Evolutionary conservation across 306 rosid species (phyloP).

Genomic region (Castanopsis chinensis): DNA sequence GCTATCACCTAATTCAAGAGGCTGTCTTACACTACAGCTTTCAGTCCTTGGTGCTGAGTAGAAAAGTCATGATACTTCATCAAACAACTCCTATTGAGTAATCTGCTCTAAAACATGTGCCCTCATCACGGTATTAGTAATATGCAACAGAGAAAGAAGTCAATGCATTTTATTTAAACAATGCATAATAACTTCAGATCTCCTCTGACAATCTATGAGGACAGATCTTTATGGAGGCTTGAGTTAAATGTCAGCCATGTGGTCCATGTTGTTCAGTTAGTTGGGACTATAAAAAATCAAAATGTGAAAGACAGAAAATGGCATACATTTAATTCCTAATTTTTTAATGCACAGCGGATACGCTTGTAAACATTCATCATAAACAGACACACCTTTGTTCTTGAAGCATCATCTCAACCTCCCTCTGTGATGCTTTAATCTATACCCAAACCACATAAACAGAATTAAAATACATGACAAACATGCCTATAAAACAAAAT

Average conservation of each 20-base stretch:
- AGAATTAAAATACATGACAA: conserved; percentile 5
- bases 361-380: conserved; percentile 23
- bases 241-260: not conserved
- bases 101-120: not conserved
- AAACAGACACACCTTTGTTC: conserved; percentile 68
- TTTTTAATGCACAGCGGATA: conserved; percentile 17
- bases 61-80: not conserved
- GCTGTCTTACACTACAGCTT: not conserved
- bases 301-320: not conserved
- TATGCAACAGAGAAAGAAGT: not conserved
- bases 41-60: not conserved
- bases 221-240: not conserved
- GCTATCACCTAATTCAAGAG: not conserved
- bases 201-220: not conserved
- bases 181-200: not conserved
- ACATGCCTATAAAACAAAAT: not conserved
- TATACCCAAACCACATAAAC: conserved; percentile 34
- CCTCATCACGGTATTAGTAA: not conserved
- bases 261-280: not conserved
- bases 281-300: not conserved
- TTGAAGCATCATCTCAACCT: conserved; percentile 79
- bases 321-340: not conserved
- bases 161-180: not conserved
- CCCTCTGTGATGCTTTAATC: conserved; percentile 85
- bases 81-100: not conserved